phyloP scores from a whole-genome alignment of 169 alveolate species.

The Amoebophrya sp. region DNA sequence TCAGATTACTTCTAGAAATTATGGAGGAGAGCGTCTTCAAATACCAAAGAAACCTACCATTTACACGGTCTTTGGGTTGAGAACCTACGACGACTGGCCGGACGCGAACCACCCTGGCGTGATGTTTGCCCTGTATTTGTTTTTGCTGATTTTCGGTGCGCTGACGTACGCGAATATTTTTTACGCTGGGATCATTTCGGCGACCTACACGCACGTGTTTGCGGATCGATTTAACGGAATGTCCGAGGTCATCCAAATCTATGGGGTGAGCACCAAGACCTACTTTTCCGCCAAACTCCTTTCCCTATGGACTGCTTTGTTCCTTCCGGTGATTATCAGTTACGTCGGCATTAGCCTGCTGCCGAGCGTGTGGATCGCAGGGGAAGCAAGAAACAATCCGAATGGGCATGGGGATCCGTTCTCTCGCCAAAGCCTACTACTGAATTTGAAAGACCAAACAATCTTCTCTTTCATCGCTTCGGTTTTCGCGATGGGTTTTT shows the following conservation, averaged over 20 bases:
- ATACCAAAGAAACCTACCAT: not conserved
- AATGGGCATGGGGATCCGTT: no score
- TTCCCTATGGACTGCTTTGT: not conserved
- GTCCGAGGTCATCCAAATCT: not conserved
- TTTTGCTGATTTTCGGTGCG: not conserved
- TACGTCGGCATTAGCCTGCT: not conserved
- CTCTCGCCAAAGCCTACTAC: no score
- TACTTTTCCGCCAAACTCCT: not conserved
- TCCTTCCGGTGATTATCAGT: not conserved
- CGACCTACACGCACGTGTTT: not conserved
- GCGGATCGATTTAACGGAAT: not conserved
- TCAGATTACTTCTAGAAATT: no score
- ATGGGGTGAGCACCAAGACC: not conserved
- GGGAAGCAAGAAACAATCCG: not conserved
- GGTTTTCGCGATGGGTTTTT: not conserved
- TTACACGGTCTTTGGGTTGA: not conserved
- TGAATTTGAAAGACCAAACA: no score
- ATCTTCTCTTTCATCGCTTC: not conserved
- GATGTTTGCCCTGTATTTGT: not conserved
- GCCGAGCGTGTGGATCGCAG: not conserved
- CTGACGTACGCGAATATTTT: not conserved
- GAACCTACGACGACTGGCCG: not conserved
- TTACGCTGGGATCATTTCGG: not conserved
- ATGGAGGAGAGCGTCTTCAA: no score
- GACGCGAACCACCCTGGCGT: not conserved